Base-by-base conservation (phyloP, 345 rosid species). In the Noccaea caerulescens region DNA sequence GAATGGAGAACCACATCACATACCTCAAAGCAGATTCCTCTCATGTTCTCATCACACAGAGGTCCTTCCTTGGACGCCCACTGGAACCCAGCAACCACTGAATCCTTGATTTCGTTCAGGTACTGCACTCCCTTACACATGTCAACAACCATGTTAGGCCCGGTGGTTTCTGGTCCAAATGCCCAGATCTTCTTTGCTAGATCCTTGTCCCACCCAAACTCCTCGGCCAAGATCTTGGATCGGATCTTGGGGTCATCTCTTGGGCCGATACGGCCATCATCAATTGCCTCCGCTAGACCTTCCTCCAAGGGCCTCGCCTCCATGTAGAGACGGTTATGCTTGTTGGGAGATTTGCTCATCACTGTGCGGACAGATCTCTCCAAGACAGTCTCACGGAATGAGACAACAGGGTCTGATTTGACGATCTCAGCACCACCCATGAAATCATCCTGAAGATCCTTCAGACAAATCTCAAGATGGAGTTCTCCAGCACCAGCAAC, bases 121-220 rank as follows among this genome's bases (percentile, higher is more conserved):
- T 90, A 90, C 66, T 90, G 96, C 3, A 90, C 96, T 77, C 96
- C 96, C 84, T 90, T 90, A 71, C 96, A 90, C 96, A 90, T 86
- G 71, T 88, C 93, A 1, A 88, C 90, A 0, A 86, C 93, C 93
- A 88, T 83, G 85, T 90, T 90, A 8, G 96, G 93, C 0, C 96
- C 96, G 0, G 90, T 86, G 10, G 91, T 88, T 74, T 90, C 96
- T 1, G 93, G 93, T 33, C 93, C 93, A 36, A 90, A 90, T 39
- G 91, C 89, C 96, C 96, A 90, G 34, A 90, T 90, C 66, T 90
- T 90, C 87, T 90, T 90, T 0, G 96, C 88, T 0, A 87, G 87
- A 72, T 90, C 96, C 86, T 87, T 90, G 79, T 90, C 96, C 96
- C 96, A 90, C 0, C 93, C 93, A 27, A 83, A 88, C 52, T 90